These are phyloP conservation scores for Ceratocystis variospora DNA, from an alignment of 2,329 filamentous ascomycete genomes.

Conservation along the genomic window DNA sequence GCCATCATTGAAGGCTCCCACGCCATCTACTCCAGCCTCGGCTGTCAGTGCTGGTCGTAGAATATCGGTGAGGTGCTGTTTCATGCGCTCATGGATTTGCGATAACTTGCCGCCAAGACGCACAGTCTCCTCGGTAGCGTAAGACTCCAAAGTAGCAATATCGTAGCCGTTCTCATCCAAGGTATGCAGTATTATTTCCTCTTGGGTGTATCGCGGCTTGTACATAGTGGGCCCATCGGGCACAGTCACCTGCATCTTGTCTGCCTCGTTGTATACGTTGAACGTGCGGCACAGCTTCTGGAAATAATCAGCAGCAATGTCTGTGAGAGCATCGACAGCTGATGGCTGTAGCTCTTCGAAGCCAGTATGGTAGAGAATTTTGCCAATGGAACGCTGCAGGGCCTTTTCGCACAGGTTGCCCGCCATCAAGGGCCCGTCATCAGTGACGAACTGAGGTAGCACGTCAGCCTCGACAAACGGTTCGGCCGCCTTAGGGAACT, in stretches of 20 bases:
- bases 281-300: constrained; percentile 67
- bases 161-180: constrained; percentile 74
- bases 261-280: constrained; percentile 69
- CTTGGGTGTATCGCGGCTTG: constrained; percentile 59
- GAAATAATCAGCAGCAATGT: constrained; percentile 82
- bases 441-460: constrained; percentile 76
- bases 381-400: constrained; percentile 78
- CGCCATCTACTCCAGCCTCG: constrained; percentile 69
- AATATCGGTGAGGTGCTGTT: constrained; percentile 79
- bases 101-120: constrained; percentile 64
- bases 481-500: constrained; percentile 93
- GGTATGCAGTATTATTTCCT: constrained; percentile 78
- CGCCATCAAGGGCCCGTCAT: constrained; percentile 78
- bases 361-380: constrained; percentile 89
- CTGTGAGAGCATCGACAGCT: constrained; percentile 77
- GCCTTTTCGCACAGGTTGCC: constrained; percentile 69
- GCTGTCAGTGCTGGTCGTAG: constrained; percentile 69
- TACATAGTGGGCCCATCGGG: constrained; percentile 28
- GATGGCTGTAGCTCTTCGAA: constrained; percentile 97
- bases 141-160: constrained; percentile 65
- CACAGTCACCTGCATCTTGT: constrained; percentile 41
- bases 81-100: constrained; percentile 88
- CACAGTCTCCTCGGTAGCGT: constrained; percentile 89
- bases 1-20: constrained; percentile 84
- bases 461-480: constrained; percentile 79